phyloP scores from a whole-genome alignment of 495 filamentous ascomycete species.

The Chaetomium tenue region DNA sequence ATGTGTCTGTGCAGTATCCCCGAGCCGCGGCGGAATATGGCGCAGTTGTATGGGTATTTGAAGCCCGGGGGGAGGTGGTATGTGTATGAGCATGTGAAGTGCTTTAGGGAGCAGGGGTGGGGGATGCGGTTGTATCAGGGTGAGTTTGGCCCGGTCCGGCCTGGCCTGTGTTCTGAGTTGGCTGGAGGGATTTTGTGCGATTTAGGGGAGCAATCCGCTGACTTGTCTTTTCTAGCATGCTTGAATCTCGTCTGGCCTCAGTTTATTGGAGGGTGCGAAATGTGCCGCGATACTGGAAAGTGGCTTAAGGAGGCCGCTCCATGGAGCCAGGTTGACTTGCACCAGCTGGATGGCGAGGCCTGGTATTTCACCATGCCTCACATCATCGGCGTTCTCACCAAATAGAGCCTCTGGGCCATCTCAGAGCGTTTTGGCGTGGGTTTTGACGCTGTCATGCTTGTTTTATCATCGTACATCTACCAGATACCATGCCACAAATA shows the following conservation, averaged over 20 bases:
- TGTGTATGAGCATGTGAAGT: slow-evolving; percentile 68
- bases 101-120: slow-evolving; percentile 41
- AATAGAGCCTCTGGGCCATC: slow-evolving; percentile 9
- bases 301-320: slow-evolving; percentile 53
- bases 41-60: slow-evolving; percentile 59
- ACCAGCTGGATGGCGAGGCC: slow-evolving; percentile 43
- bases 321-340: slow-evolving; percentile 57
- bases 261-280: slow-evolving; percentile 59
- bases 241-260: slow-evolving; percentile 52
- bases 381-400: slow-evolving; percentile 32
- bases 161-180: too few relatives aligned
- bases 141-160: too few relatives aligned
- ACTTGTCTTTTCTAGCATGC: slow-evolving; percentile 28
- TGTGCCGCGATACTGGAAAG: slow-evolving; percentile 56
- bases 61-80: slow-evolving; percentile 67
- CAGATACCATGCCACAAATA: neutral
- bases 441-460: neutral
- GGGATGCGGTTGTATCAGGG: slow-evolving; percentile 52
- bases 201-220: too few relatives aligned
- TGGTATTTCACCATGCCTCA: slow-evolving; percentile 55
- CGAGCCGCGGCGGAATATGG: slow-evolving; percentile 55
- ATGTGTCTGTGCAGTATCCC: slow-evolving; percentile 74
- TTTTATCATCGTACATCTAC: neutral
- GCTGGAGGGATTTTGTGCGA: too few relatives aligned
- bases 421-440: too few relatives aligned